Evolutionary conservation across 345 rosid genomes (phyloP).

Genomic region (Zanthoxylum bungeanum): DNA sequence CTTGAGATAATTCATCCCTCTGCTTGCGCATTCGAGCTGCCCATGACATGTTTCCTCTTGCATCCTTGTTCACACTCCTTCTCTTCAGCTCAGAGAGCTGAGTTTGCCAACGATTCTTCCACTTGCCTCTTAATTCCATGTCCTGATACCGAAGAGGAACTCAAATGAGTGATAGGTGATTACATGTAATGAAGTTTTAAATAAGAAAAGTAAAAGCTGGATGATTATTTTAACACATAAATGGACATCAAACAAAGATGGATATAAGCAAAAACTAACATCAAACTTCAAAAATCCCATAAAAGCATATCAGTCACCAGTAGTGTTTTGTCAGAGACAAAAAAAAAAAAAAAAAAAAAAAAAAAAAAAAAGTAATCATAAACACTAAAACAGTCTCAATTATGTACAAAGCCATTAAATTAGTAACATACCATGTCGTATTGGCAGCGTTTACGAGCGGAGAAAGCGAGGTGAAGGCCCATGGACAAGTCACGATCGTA

Average conservation of each 20-base stretch:
- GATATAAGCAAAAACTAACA: neutral
- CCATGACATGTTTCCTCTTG: no score
- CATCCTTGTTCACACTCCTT: slow-evolving; percentile 70
- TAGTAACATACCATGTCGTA: slow-evolving; percentile 53
- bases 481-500: no score
- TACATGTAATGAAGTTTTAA: neutral
- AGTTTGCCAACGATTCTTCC: slow-evolving; percentile 63
- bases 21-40: slow-evolving; percentile 76
- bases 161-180: neutral
- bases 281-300: neutral
- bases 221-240: neutral
- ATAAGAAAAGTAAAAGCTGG: neutral
- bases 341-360: no score
- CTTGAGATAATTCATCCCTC: slow-evolving; percentile 28
- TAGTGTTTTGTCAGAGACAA: no score
- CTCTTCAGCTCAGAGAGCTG: slow-evolving; percentile 77
- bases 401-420: no score
- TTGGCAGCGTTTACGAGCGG: slow-evolving; percentile 51
- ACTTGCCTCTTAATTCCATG: slow-evolving; percentile 46
- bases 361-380: no score
- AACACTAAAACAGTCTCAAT: no score
- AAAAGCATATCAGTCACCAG: no score
- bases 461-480: no score
- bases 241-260: neutral
- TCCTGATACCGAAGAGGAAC: slow-evolving; percentile 27